Conservation (phyloP, 768 basidiomycete species). For the Tremella fuciformis region DNA sequence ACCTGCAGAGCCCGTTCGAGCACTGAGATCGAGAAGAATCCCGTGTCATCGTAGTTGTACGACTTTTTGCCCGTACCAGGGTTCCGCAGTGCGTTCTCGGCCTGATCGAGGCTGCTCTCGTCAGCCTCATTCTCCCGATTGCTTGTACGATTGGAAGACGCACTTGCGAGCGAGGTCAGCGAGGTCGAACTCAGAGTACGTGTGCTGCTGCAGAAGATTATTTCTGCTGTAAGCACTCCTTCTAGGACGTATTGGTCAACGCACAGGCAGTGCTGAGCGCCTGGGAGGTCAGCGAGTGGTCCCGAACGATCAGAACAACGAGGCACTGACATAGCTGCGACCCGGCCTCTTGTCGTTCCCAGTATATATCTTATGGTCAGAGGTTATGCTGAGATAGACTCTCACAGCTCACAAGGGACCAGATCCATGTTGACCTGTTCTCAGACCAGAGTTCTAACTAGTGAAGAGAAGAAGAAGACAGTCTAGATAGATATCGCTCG, state of each 20-base stretch:
- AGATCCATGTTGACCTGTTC: too few species aligned
- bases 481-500: too few species aligned
- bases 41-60: constrained; percentile 87
- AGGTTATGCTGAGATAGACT: too few species aligned
- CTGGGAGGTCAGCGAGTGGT: constrained; percentile 7
- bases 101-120: constrained; percentile 40
- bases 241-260: constrained; percentile 1
- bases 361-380: constrained; percentile 38
- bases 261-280: constrained; percentile 48
- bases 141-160: constrained; percentile 9
- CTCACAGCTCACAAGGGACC: too few species aligned
- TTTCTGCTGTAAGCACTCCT: constrained; percentile 24
- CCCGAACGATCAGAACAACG: neutral
- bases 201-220: constrained; percentile 47
- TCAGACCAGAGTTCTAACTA: too few species aligned
- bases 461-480: too few species aligned
- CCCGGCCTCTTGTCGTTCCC: constrained; percentile 41
- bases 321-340: constrained; percentile 41
- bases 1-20: constrained; percentile 67
- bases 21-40: constrained; percentile 90
- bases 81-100: constrained; percentile 49
- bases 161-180: constrained; percentile 50
- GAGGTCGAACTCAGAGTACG: constrained; percentile 47
- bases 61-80: constrained; percentile 57
- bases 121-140: neutral